Evolutionary conservation across 1,139 yeast genomes (phyloP), one percentile per base, ranked within the genome.

Genomic region (Meyerozyma guilliermondii): DNA sequence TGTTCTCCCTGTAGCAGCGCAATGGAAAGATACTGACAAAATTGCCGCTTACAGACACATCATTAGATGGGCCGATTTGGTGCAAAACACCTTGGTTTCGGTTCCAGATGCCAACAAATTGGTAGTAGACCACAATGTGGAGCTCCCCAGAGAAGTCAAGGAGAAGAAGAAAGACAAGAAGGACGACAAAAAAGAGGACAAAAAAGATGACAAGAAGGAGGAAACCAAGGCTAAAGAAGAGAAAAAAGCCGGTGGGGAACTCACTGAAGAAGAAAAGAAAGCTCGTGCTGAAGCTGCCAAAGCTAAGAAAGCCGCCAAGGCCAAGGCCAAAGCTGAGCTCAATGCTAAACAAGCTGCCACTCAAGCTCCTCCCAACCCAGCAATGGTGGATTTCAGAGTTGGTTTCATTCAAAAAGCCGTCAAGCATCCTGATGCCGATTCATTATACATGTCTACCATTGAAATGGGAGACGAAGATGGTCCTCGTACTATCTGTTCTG

Each of bases 401-500:
- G 99, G 99, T 40, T 88, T 83, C 76, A 94, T 94, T 59, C 91
- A 91, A 71, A 92, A 92, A 74, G 97, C 97, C 40, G 77, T 87
- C 60, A 87, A 87, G 68, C 99, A 94, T 69, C 98, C 98, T 49
- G 94, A 94, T 62, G 99, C 98, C 33, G 99, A 94, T 66, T 77
- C 96, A 4, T 76, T 94, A 58, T 94, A 94, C 63, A 95, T 92
- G 48, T 91, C 98, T 28, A 92, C 98, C 43, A 92, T 94, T 58
- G 89, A 94, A 51, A 83, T 88, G 76, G 99, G 98, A 51, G 98
- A 92, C 58, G 91, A 75, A 52, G 95, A 87, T 59, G 96, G 95
- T 46, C 98, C 98, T 60, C 83, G 99, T 74, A 94, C 97, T 39
- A 96, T 94, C 42, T 94, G 98, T 72, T 87, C 96, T 13, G 99